Evolutionary conservation across 163 green algal genomes (phyloP).

Genomic region (Scenedesmus sp.): DNA sequence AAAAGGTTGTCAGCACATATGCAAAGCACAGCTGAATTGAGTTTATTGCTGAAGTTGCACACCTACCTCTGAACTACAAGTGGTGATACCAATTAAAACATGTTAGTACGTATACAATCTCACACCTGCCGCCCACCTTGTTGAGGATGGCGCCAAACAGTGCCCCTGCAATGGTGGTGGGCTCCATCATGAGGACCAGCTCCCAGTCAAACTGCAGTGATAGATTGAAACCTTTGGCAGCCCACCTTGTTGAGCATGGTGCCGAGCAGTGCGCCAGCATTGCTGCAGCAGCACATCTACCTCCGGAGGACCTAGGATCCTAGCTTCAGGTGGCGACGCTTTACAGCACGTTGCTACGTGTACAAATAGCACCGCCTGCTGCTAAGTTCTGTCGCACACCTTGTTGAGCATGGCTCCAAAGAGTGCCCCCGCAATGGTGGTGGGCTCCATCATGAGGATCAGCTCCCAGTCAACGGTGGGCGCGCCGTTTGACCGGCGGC

Average conservation of each 20-base stretch:
- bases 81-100: neutral
- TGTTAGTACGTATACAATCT: too few species aligned
- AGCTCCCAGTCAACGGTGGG: slow-evolving; percentile 45
- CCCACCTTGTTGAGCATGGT: slow-evolving; percentile 19
- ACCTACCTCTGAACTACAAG: too few species aligned
- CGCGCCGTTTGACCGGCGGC: neutral
- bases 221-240: too few species aligned
- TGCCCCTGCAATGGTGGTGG: neutral
- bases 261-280: slow-evolving; percentile 34
- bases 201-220: too few species aligned
- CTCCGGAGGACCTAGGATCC: too few species aligned
- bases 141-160: neutral
- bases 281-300: neutral
- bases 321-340: too few species aligned
- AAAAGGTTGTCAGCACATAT: neutral
- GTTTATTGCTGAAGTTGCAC: too few species aligned
- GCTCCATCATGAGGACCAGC: neutral
- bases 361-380: neutral
- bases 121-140: too few species aligned
- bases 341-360: neutral
- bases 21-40: neutral
- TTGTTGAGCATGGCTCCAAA: slow-evolving; percentile 44
- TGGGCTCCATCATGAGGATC: slow-evolving; percentile 51
- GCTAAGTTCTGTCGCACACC: neutral
- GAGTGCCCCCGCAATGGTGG: slow-evolving; percentile 42